A percentile compares a stretch with the other conserved stretches of the same genome.
Conservation (phyloP, 257 asterid genomes). For the Solanum acaule region DNA sequence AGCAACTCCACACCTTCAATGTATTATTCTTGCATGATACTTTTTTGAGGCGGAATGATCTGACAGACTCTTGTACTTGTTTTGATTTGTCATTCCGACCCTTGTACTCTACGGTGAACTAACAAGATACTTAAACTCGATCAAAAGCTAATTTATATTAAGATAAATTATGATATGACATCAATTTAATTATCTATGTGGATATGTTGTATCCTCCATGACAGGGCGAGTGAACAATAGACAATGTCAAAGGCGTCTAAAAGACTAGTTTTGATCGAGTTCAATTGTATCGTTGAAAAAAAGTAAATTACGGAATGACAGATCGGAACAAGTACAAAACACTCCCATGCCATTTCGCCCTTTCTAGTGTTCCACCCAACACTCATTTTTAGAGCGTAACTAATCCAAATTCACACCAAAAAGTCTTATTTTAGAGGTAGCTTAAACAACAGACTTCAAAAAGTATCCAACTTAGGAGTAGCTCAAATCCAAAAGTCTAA, state of each 20-base stretch:
- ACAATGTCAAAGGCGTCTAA: background rate
- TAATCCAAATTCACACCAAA: background rate
- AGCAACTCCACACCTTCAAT: background rate
- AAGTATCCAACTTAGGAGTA: background rate
- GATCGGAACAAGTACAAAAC: background rate
- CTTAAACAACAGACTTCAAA: background rate
- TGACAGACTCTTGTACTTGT: background rate
- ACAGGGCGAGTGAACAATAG: background rate
- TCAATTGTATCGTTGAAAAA: background rate
- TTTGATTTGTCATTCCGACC: background rate
- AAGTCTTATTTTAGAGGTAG: background rate
- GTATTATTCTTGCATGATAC: background rate
- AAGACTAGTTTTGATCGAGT: background rate
- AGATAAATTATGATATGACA: background rate
- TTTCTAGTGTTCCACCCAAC: background rate
- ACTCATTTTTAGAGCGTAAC: background rate
- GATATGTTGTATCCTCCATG: background rate
- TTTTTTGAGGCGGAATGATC: background rate
- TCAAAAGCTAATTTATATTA: background rate
- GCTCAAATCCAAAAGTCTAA: background rate
- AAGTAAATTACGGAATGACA: background rate
- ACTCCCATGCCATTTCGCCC: background rate
- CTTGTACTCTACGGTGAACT: background rate
- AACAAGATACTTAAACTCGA: background rate
- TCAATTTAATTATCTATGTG: background rate